phyloP scores from a whole-genome alignment of 306 rosid genomes.

The Begonia peltatifolia region DNA sequence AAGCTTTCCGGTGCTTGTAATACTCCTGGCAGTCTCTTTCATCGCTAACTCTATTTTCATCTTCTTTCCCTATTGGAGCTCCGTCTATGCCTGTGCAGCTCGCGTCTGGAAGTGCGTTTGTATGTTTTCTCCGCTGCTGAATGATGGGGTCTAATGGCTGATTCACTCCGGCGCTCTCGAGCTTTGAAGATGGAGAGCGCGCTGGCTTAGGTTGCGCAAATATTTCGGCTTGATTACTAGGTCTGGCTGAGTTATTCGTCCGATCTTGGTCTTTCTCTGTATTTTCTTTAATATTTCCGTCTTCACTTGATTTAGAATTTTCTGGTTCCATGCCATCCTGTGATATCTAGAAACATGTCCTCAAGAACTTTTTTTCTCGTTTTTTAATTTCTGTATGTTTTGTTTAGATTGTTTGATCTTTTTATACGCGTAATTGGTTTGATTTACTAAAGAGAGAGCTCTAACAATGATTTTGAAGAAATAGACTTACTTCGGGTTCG shows the following conservation, averaged over 20 bases:
- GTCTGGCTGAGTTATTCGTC: background rate
- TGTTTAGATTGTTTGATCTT: too few species aligned
- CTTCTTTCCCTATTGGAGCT: slow-evolving; percentile 31
- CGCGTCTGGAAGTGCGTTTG: slow-evolving; percentile 16
- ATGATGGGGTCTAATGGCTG: slow-evolving; percentile 25
- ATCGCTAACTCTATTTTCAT: slow-evolving; percentile 7
- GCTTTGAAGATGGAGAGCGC: too few species aligned
- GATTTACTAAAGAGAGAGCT: too few species aligned
- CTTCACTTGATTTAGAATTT: background rate
- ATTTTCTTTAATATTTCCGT: slow-evolving; percentile 9
- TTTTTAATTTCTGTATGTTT: too few species aligned
- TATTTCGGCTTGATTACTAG: too few species aligned
- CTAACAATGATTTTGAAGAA: background rate
- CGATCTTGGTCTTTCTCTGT: background rate
- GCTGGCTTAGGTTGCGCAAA: too few species aligned
- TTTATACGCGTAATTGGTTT: too few species aligned
- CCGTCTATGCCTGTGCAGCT: slow-evolving; percentile 56
- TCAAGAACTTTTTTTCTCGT: too few species aligned
- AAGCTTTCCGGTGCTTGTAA: slow-evolving; percentile 48
- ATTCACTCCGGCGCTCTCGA: slow-evolving; percentile 6
- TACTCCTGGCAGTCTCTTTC: slow-evolving; percentile 27
- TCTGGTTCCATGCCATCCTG: slow-evolving; percentile 19
- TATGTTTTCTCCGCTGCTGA: slow-evolving; percentile 34
- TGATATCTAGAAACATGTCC: background rate
- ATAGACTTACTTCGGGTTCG: slow-evolving; percentile 22